These are phyloP conservation scores for Trypethelium eluteriae DNA, from an alignment of 495 filamentous ascomycete genomes.

Conservation along the genomic window DNA sequence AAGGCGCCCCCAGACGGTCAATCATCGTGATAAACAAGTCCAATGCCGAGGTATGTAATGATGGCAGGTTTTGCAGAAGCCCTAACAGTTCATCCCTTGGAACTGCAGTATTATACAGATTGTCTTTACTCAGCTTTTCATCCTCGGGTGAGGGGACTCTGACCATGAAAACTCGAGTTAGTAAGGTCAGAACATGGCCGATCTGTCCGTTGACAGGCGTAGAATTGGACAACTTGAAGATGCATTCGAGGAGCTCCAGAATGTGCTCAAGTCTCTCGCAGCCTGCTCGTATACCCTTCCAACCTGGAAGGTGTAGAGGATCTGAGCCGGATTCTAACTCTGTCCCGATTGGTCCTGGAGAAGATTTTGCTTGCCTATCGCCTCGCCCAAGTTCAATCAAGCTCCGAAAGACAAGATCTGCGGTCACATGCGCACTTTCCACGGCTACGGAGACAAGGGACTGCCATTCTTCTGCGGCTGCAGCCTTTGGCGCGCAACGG, in stretches of 20 bases:
- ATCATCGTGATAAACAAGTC: constrained; percentile 48
- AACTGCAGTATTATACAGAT: constrained; percentile 54
- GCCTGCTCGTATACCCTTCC: constrained; percentile 66
- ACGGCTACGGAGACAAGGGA: constrained; percentile 53
- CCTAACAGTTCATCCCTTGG: constrained; percentile 68
- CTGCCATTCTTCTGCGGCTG: constrained; percentile 63
- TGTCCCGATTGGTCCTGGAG: constrained; percentile 25
- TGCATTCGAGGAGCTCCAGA: constrained; percentile 47
- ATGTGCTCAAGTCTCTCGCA: constrained; percentile 58
- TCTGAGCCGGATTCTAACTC: constrained; percentile 39
- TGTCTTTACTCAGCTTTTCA: constrained; percentile 27
- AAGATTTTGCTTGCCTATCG: constrained; percentile 23
- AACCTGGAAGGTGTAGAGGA: constrained; percentile 51
- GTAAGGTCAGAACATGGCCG: constrained; percentile 55
- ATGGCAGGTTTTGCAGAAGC: constrained; percentile 61
- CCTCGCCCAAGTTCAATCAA: constrained; percentile 70
- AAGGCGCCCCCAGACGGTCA: constrained; percentile 45
- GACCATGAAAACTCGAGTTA: constrained; percentile 60
- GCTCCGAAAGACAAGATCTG: constrained; percentile 66
- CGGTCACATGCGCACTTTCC: constrained; percentile 54
- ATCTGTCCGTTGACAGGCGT: constrained; percentile 55
- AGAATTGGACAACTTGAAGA: constrained; percentile 53
- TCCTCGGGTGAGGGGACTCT: constrained; percentile 43
- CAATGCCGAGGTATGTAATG: constrained; percentile 62
- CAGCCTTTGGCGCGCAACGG: constrained; percentile 67